Evolutionary conservation across 805 yeast species (phyloP).

Genomic region (Candida palmyrensis): DNA sequence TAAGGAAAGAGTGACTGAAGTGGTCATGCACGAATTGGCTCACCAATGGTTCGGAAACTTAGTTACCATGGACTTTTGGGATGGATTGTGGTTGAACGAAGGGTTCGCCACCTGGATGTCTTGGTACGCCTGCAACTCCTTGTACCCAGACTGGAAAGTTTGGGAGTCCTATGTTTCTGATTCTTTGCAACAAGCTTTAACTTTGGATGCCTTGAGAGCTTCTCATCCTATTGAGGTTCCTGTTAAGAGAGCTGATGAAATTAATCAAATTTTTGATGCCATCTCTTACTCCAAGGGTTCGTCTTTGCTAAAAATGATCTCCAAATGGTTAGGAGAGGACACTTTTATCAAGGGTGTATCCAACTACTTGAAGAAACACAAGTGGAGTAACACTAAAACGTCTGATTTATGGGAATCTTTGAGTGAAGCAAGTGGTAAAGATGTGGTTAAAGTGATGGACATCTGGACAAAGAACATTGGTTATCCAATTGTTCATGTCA

Average conservation of each 20-base stretch:
- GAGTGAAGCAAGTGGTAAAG: conserved; percentile 64
- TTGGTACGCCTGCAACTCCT: conserved; percentile 73
- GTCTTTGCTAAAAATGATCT: conserved; percentile 71
- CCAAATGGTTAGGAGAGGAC: conserved; percentile 76
- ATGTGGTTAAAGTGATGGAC: conserved; percentile 69
- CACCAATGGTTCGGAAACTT: conserved; percentile 91
- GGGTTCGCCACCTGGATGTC: conserved; percentile 92
- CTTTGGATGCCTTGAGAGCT: conserved; percentile 72
- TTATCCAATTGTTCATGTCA: conserved; percentile 66
- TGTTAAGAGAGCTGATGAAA: conserved; percentile 70
- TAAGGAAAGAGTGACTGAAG: conserved; percentile 76
- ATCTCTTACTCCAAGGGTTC: conserved; percentile 83
- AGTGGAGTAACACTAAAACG: conserved; percentile 74
- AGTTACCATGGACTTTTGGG: conserved; percentile 93
- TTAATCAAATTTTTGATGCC: conserved; percentile 81
- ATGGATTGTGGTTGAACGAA: conserved; percentile 83
- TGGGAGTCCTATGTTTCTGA: conserved; percentile 81
- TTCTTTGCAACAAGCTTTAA: conserved; percentile 68
- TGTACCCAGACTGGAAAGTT: conserved; percentile 82
- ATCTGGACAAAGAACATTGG: conserved; percentile 80
- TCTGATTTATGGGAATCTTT: conserved; percentile 74
- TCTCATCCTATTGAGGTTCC: conserved; percentile 87
- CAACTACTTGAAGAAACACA: conserved; percentile 66
- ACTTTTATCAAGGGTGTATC: conserved; percentile 76
- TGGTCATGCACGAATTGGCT: conserved; percentile 83